Evolutionary conservation across 2,329 filamentous ascomycete species (phyloP), one percentile per base, ranked within the genome.

Genomic region (Beauveria sp.): DNA sequence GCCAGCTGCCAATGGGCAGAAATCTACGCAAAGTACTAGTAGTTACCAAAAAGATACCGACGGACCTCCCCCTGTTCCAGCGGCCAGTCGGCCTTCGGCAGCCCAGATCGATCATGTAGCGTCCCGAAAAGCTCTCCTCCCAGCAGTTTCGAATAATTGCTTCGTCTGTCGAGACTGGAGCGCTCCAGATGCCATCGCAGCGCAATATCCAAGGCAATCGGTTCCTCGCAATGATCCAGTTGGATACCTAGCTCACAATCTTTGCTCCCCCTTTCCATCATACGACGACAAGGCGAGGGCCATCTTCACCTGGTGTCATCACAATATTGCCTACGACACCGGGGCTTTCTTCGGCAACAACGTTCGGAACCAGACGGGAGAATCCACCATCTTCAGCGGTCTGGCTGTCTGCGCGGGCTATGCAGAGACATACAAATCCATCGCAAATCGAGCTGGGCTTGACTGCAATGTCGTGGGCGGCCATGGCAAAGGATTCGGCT

Each of bases 231-330:
- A 78, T 18, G 81, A 85, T 50, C 86, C 88, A 0, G 78, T 95
- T 3, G 84, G 82, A 22, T 90, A 90, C 77, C 81, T 99, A 26
- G 92, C 93, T 0, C 82, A 84, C 57, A 84, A 89, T 57, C 83
- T 98, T 22, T 96, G 91, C 62, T 79, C 82, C 4, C 88, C 89
- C 0, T 97, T 98, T 70, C 76, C 85, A 1, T 96, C 91, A 0
- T 77, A 79, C 1, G 96, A 93, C 0, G 93, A 98, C 74, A 97
- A 97, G 76, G 93, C 95, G 2, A 84, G 95, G 31, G 91, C 87
- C 2, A 90, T 99, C 63, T 98, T 98, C 72, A 91, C 90, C 1
- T 99, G 95, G 95, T 86, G 93, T 46, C 93, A 98, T 74, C 88
- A 98, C 74, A 98, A 98, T 68, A 87, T 99, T 62, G 82, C 81